Base-by-base conservation (phyloP, 208 protist genomes). In the Leishmania arabica region DNA sequence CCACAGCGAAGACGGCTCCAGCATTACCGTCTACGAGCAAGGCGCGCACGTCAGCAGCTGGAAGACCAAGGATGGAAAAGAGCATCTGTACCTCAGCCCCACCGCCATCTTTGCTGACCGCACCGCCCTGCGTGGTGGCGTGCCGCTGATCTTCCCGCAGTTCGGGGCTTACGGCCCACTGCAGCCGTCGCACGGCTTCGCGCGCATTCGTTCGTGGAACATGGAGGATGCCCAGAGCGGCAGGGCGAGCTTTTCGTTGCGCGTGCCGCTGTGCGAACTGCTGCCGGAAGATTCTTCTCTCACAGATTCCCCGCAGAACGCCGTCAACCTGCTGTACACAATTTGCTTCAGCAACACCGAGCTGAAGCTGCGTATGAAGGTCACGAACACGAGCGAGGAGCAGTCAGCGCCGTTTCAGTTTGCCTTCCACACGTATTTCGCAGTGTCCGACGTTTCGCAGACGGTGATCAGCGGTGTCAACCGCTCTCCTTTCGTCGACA, bases 371-470 rank as follows among this genome's bases (percentile, higher is more conserved):
- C 84, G 84, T 42, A 96, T 98, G 81, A 78, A 88, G 53, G 84
- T 97, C 7, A 79, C 76, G 8, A 98, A 97, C 86, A 83, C 56
- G 15, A 89, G 87, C 79, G 81, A 85, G 34, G 79, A 84, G 47
- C 70, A 60, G 37, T 62, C 85, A 37, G 81, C 90, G 17, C 82
- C 79, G 31, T 98, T 97, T 83, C 85, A 87, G 71, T 93, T 94
- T 58, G 90, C 92, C 74, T 96, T 98, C 75, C 95, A 98, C 88
- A 95, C 91, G 8, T 98, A 98, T 82, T 98, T 97, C 79, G 84
- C 88, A 2, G 84, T 96, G 42, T 81, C 81, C 27, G 78, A 94
- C 78, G 82, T 95, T 53, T 66, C 86, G 49, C 64, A 88, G 53
- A 92, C 92, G 9, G 69, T 89, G 49, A 79, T 98, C 65, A 89